These are phyloP conservation scores for Starmerella bombi DNA, from an alignment of 805 yeast genomes.

Conservation along the genomic window DNA sequence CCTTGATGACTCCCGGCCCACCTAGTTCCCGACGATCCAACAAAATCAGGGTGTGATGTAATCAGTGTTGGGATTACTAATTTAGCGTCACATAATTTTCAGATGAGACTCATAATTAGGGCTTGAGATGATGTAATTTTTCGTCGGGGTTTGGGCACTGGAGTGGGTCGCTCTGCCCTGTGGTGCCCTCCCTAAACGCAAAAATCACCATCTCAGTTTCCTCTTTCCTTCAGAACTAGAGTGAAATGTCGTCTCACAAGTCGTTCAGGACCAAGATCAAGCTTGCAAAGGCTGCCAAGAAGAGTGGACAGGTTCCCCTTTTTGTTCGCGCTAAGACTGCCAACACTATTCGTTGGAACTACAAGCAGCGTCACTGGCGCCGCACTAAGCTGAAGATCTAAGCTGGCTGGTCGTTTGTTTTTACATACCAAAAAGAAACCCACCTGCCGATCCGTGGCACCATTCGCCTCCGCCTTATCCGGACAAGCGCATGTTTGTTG, in stretches of 20 bases:
- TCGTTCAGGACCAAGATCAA: constrained; percentile 94
- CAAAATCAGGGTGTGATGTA: too few relatives aligned
- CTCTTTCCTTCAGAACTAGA: not conserved
- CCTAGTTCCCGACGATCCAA: too few relatives aligned
- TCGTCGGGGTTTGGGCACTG: not conserved
- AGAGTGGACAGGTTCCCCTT: constrained; percentile 99
- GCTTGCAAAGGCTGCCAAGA: constrained; percentile 97
- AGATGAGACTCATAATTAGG: not conserved
- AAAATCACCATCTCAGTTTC: not conserved
- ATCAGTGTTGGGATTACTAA: too few relatives aligned
- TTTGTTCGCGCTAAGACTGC: constrained; percentile 98
- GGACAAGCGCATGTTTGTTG: not conserved
- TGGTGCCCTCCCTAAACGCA: not conserved
- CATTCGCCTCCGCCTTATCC: not conserved
- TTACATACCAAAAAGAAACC: not conserved
- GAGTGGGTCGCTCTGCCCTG: not conserved
- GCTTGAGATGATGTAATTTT: not conserved
- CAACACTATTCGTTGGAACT: constrained; percentile 82
- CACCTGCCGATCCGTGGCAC: not conserved
- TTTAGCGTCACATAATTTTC: not conserved
- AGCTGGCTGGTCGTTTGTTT: constrained; percentile 25
- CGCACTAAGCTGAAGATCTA: constrained; percentile 97
- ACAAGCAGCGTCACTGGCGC: constrained; percentile 99
- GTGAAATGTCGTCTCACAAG: constrained; percentile 45
- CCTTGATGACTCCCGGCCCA: too few relatives aligned